These are phyloP conservation scores for Yarrowia sp. DNA, from an alignment of 805 yeast species.

Conservation along the genomic window DNA sequence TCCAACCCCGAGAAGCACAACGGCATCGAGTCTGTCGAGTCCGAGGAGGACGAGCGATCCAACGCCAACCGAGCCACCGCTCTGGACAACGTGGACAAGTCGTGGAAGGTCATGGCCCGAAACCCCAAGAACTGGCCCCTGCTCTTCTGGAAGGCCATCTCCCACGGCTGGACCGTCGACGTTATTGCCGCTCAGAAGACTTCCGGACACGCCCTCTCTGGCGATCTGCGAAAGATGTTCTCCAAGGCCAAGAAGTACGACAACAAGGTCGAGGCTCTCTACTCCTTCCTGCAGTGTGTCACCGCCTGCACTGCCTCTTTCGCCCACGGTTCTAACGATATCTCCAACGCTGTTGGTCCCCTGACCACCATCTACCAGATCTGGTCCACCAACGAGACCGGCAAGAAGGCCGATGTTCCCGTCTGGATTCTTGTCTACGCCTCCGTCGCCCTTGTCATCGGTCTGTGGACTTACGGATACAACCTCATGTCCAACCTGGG, in stretches of 20 bases:
- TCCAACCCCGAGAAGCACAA: conserved; percentile 27
- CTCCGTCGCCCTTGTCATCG: conserved; percentile 64
- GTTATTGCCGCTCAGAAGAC: conserved; percentile 45
- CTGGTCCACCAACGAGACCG: conserved; percentile 53
- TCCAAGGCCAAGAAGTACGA: conserved; percentile 62
- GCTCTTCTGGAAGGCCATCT: conserved; percentile 48
- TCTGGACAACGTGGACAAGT: conserved; percentile 28
- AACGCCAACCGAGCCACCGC: conserved; percentile 29
- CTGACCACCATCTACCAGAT: conserved; percentile 60
- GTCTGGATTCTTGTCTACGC: conserved; percentile 69
- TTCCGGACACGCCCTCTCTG: conserved; percentile 44
- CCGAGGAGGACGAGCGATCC: conserved; percentile 37
- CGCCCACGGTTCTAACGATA: conserved; percentile 81
- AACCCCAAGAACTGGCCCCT: conserved; percentile 56
- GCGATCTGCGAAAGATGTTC: conserved; percentile 53
- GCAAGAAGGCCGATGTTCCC: conserved; percentile 57
- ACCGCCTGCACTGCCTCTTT: conserved; percentile 80
- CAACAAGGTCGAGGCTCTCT: conserved; percentile 65
- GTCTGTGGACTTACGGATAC: conserved; percentile 71
- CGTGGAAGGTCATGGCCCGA: conserved; percentile 30
- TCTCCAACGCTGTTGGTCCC: conserved; percentile 77
- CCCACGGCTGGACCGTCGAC: conserved; percentile 66
- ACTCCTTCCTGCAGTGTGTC: conserved; percentile 64
- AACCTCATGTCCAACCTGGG: conserved; percentile 68
- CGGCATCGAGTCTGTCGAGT: conserved; percentile 27